A percentile compares a stretch with the other conserved stretches of the same genome.
These are phyloP conservation scores for Rhodotorula sp. DNA, from an alignment of 1,284 basidiomycete genomes.

Conservation along the genomic window DNA sequence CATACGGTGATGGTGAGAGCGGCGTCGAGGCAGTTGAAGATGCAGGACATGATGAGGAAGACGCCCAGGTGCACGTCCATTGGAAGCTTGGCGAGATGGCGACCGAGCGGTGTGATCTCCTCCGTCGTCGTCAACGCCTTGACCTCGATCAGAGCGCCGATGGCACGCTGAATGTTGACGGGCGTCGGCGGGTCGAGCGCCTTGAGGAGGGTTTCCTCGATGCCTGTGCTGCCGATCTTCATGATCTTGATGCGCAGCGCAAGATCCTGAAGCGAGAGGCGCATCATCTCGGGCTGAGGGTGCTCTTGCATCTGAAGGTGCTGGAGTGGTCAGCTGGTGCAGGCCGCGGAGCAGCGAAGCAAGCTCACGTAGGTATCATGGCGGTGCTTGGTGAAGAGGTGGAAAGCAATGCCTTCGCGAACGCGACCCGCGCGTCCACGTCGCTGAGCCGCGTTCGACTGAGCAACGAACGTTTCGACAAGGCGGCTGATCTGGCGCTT, in stretches of 20 bases:
- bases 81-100: conserved; percentile 85
- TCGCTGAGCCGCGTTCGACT: conserved; percentile 90
- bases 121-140: conserved; percentile 80
- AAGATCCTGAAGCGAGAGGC: conserved; percentile 90
- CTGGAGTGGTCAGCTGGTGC: too few species aligned
- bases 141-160: conserved; percentile 86
- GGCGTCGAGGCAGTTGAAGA: conserved; percentile 90
- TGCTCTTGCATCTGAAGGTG: conserved; percentile 76
- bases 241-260: conserved; percentile 96
- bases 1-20: conserved; percentile 81
- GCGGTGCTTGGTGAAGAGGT: conserved; percentile 86
- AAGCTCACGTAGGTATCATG: conserved; percentile 65
- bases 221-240: conserved; percentile 75
- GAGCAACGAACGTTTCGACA: conserved; percentile 88
- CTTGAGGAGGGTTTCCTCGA: conserved; percentile 84
- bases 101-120: conserved; percentile 94
- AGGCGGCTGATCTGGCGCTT: conserved; percentile 93
- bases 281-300: conserved; percentile 93
- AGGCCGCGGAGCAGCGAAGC: too few species aligned
- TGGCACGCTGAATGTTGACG: conserved; percentile 87
- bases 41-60: conserved; percentile 80
- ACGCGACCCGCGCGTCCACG: conserved; percentile 91
- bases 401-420: conserved; percentile 87
- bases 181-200: conserved; percentile 88
- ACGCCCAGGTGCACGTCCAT: conserved; percentile 97